Evolutionary conservation across 164 flowering plant genomes (phyloP), one percentile per base, ranked within the genome.

Genomic region (Vitis amurensis): DNA sequence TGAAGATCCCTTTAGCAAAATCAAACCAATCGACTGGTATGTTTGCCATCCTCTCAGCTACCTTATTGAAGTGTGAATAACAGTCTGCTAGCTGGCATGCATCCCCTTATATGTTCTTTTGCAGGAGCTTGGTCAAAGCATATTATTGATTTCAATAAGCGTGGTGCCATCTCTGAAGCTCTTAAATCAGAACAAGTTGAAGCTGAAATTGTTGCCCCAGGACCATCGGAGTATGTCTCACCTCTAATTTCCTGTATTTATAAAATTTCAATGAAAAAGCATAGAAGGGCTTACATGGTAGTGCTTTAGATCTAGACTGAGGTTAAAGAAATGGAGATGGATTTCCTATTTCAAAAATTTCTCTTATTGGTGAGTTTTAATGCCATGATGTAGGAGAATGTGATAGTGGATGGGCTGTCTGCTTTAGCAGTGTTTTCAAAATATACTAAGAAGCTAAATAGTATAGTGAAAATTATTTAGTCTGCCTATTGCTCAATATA

Each of bases 151-250:
- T 23, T 68, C 3, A 81, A 69, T 48, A 66, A 67, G 44, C 50
- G 61, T 52, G 75, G 73, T 75, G 37, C 75, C 7, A 61, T 68
- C 61, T 83, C 83, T 53, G 88, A 79, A 79, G 84, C 75, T 19
- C 69, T 44, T 61, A 82, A 81, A 77, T 75, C 69, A 50, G 87
- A 80, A 23, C 75, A 67, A 56, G 56, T 65, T 8, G 84, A 75
- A 63, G 76, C 70, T 59, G 81, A 74, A 58, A 59, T 37, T 60
- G 56, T 62, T 50, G 74, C 74, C 23, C 84, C 69, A 74, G 70
- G 56, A 71, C 57, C 67, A 23, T 8, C 29, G 63, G 68, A 72
- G 91, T 86, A 86, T 76, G 87, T 79, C 68, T 68, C 17, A 2
- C 27, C 69, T 64, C 68, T 72, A 58, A 53, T 50, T 71, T 64